These are phyloP conservation scores for Centrapalus pauciflorus DNA, from an alignment of 129 eudicot genomes.

Conservation along the genomic window DNA sequence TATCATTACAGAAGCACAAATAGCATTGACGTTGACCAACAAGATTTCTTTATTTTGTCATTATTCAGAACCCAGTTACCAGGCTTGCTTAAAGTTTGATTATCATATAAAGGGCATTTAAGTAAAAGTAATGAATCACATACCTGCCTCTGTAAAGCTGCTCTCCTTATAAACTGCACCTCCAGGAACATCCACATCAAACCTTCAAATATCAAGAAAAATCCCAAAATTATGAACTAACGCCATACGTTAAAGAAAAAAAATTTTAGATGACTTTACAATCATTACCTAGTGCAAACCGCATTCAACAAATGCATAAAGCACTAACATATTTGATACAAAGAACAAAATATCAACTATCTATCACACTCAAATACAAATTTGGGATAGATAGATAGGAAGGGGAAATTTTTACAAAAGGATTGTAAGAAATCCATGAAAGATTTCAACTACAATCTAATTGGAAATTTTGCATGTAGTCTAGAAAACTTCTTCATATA, in stretches of 20 bases:
- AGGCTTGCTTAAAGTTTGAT: no score
- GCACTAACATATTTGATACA: neutral
- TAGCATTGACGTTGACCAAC: neutral
- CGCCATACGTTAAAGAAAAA: no score
- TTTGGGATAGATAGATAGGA: no score
- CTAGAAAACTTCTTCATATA: no score
- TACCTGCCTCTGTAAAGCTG: conserved; percentile 92
- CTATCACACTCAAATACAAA: neutral
- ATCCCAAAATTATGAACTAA: no score
- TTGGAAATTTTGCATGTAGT: neutral
- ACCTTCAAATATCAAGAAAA: conserved; percentile 44
- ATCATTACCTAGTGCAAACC: no score
- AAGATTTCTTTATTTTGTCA: neutral
- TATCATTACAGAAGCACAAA: neutral
- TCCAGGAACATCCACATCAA: conserved; percentile 94
- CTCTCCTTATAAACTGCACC: conserved; percentile 91
- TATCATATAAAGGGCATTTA: neutral
- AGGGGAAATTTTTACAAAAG: no score
- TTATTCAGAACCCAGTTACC: no score
- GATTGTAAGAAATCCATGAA: no score
- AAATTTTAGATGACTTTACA: neutral
- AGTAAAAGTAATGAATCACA: neutral
- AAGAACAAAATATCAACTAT: neutral
- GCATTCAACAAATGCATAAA: no score
- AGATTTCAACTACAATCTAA: no score